These are phyloP conservation scores for Ramalina intermedia DNA, from an alignment of 495 filamentous ascomycete species.

Conservation along the genomic window DNA sequence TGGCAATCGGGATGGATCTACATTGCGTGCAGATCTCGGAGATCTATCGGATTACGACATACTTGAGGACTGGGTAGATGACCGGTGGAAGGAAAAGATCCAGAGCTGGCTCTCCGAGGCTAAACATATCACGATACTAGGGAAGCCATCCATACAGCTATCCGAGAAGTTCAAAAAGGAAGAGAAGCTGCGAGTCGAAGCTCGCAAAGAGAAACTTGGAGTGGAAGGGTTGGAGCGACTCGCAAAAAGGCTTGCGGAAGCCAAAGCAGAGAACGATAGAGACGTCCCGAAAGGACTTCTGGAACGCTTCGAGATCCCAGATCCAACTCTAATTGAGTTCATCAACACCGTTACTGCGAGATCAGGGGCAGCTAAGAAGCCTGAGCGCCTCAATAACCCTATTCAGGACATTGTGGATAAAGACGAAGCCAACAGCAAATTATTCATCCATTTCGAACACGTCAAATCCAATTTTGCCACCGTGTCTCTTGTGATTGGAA, in stretches of 20 bases:
- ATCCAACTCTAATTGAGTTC: slow-evolving; percentile 83
- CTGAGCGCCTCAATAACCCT: slow-evolving; percentile 50
- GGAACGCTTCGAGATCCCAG: slow-evolving; percentile 65
- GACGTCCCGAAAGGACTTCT: slow-evolving; percentile 69
- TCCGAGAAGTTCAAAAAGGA: slow-evolving; percentile 58
- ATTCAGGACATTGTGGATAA: slow-evolving; percentile 67
- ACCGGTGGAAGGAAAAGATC: slow-evolving; percentile 69
- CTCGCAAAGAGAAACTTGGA: slow-evolving; percentile 46
- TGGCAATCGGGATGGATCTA: slow-evolving; percentile 71
- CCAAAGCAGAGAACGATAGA: slow-evolving; percentile 78
- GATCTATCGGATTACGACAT: slow-evolving; percentile 59
- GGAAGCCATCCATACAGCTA: slow-evolving; percentile 59
- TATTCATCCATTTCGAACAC: slow-evolving; percentile 96
- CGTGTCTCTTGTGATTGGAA: slow-evolving; percentile 62
- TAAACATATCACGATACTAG: slow-evolving; percentile 72
- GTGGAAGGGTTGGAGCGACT: slow-evolving; percentile 54
- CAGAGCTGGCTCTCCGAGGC: slow-evolving; percentile 76
- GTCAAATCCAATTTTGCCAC: slow-evolving; percentile 82
- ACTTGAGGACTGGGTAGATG: slow-evolving; percentile 65
- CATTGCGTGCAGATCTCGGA: slow-evolving; percentile 48
- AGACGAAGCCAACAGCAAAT: slow-evolving; percentile 45
- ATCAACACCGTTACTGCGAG: slow-evolving; percentile 77
- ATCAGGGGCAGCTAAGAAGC: slow-evolving; percentile 60
- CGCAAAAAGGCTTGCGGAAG: slow-evolving; percentile 60
- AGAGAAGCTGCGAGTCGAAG: slow-evolving; percentile 42